Conservation (phyloP, 1,284 basidiomycete species). For the Microbotryum scabiosae region DNA sequence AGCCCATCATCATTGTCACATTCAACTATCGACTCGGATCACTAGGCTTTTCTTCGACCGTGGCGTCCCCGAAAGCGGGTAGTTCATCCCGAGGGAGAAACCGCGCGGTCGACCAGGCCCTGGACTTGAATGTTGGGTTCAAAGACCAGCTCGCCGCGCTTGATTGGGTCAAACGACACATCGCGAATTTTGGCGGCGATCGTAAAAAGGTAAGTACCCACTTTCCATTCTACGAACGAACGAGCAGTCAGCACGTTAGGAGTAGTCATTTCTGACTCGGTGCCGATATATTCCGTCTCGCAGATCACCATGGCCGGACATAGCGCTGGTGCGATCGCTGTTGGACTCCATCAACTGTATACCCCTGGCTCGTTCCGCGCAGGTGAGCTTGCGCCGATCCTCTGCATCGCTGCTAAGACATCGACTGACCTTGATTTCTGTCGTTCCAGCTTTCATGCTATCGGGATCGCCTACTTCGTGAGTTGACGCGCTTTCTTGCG, state of each 20-base stretch:
- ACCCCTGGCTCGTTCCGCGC: constrained; percentile 17
- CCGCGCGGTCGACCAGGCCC: constrained; percentile 5
- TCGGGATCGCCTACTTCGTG: constrained; percentile 28
- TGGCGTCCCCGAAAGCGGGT: constrained; percentile 4
- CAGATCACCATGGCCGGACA: constrained; percentile 25
- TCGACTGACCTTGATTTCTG: no score
- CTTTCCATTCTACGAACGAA: no score
- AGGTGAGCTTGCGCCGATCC: no score
- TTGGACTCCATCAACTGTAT: constrained; percentile 30
- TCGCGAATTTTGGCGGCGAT: constrained; percentile 23
- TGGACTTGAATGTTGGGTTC: constrained; percentile 29
- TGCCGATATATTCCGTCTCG: neutral
- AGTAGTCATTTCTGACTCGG: neutral
- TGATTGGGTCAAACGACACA: constrained; percentile 20
- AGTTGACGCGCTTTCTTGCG: neutral
- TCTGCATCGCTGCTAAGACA: no score
- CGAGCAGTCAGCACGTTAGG: neutral
- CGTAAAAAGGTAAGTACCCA: constrained; percentile 2
- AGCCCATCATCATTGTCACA: constrained; percentile 22
- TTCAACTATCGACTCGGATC: constrained; percentile 29
- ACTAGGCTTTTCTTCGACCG: constrained; percentile 25
- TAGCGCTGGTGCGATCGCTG: constrained; percentile 27
- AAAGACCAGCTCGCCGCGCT: constrained; percentile 28
- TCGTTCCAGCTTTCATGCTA: constrained; percentile 26
- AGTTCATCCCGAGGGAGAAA: constrained; percentile 16